Evolutionary conservation across 2,329 filamentous ascomycete species (phyloP).

Genomic region (Chrysoporthe puriensis): DNA sequence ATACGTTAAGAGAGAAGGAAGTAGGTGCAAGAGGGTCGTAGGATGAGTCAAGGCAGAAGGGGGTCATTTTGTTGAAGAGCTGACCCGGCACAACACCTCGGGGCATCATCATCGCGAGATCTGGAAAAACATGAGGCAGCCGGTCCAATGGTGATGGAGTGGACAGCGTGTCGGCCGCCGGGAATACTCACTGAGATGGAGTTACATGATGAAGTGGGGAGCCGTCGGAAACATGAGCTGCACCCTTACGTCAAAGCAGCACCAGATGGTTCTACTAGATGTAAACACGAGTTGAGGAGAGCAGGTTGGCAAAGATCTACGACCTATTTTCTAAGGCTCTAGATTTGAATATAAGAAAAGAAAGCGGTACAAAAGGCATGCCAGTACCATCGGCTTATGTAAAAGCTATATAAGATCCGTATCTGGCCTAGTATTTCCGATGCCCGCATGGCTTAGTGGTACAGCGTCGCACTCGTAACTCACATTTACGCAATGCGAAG

Average conservation of each 20-base stretch:
- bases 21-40: too few relatives aligned
- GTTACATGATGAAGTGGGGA: not conserved
- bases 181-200: too few relatives aligned
- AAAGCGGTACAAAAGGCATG: too few relatives aligned
- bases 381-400: too few relatives aligned
- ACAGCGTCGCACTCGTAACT: conserved; percentile 27
- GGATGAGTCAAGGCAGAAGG: not conserved
- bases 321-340: too few relatives aligned
- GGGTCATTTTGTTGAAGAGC: not conserved
- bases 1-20: not conserved
- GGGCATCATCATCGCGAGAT: conserved; percentile 24
- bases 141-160: conserved; percentile 14
- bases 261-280: too few relatives aligned
- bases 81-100: not conserved
- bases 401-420: too few relatives aligned
- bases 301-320: too few relatives aligned
- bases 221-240: not conserved
- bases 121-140: not conserved
- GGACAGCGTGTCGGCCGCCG: not conserved
- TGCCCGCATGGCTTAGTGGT: conserved; percentile 28
- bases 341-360: too few relatives aligned
- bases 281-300: not conserved
- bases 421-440: not conserved
- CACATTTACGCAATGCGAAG: conserved; percentile 18
- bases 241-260: conserved; percentile 7